Percentiles rank a stretch among this genome's conserved stretches.
Evolutionary conservation across 1,284 basidiomycete species (phyloP).

Genomic region (Xerocomus nothofagi): DNA sequence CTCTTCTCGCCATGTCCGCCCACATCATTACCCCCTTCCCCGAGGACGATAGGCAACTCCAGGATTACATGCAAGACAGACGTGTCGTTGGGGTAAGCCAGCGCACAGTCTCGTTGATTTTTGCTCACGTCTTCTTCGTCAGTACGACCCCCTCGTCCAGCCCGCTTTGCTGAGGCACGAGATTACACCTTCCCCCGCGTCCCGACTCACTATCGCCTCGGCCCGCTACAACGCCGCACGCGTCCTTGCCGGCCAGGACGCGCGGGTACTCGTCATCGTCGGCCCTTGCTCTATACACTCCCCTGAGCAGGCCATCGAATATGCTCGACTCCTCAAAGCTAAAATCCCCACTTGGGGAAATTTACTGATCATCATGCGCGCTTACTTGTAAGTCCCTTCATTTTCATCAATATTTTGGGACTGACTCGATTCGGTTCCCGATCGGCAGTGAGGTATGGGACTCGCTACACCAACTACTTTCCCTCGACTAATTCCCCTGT

Average conservation of each 20-base stretch:
- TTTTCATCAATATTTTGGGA: neutral
- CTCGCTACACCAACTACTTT: neutral
- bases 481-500: slow-evolving; percentile 7
- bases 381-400: slow-evolving; percentile 79
- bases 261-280: slow-evolving; percentile 86
- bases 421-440: slow-evolving; percentile 1
- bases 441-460: slow-evolving; percentile 48
- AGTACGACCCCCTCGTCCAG: slow-evolving; percentile 94
- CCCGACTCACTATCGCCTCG: slow-evolving; percentile 71
- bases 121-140: slow-evolving; percentile 3
- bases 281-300: slow-evolving; percentile 98
- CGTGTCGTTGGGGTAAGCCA: slow-evolving; percentile 72
- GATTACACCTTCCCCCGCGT: slow-evolving; percentile 58
- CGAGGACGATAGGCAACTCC: slow-evolving; percentile 58
- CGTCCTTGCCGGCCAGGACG: slow-evolving; percentile 81
- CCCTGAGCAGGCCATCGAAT: slow-evolving; percentile 86
- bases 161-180: slow-evolving; percentile 88
- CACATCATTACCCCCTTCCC: slow-evolving; percentile 60
- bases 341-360: slow-evolving; percentile 74
- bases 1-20: slow-evolving; percentile 14
- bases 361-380: slow-evolving; percentile 91
- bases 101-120: neutral
- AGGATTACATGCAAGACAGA: slow-evolving; percentile 72
- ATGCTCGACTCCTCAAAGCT: slow-evolving; percentile 75
- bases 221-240: slow-evolving; percentile 79